These are phyloP conservation scores for Mrakia blollopis DNA, from an alignment of 768 basidiomycete species.

Conservation along the genomic window DNA sequence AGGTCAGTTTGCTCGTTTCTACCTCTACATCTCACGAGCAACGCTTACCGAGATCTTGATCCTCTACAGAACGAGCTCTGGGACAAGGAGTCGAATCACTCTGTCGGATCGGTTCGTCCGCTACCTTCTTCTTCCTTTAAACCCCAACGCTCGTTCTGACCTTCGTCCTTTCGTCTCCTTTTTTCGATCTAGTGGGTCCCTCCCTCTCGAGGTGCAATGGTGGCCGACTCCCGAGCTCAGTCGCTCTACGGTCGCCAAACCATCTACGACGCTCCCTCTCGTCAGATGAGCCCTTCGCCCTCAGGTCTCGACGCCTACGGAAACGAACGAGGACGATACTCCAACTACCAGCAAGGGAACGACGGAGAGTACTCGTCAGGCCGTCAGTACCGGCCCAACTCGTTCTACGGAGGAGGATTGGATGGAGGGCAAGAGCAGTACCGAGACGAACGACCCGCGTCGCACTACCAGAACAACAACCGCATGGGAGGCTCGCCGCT, in stretches of 20 bases:
- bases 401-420: conserved; percentile 24
- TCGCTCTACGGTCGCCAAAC: conserved; percentile 86
- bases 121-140: background rate
- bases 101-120: conserved; percentile 61
- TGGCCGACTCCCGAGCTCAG: conserved; percentile 53
- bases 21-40: too few species aligned
- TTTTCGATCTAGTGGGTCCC: conserved; percentile 59
- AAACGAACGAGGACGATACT: conserved; percentile 57
- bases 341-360: conserved; percentile 24
- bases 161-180: background rate
- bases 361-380: background rate
- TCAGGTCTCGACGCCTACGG: conserved; percentile 46
- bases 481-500: background rate
- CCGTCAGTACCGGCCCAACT: conserved; percentile 16
- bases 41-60: too few species aligned
- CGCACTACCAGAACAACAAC: conserved; percentile 4
- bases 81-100: conserved; percentile 96
- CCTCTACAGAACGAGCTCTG: conserved; percentile 69
- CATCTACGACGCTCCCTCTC: conserved; percentile 68
- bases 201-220: conserved; percentile 52
- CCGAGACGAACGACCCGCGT: conserved; percentile 23
- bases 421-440: background rate
- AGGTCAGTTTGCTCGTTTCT: conserved; percentile 38
- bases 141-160: background rate
- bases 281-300: conserved; percentile 46